These are phyloP conservation scores for Fusarium oxysporum DNA, from an alignment of 2,329 filamentous ascomycete species.

Conservation along the genomic window DNA sequence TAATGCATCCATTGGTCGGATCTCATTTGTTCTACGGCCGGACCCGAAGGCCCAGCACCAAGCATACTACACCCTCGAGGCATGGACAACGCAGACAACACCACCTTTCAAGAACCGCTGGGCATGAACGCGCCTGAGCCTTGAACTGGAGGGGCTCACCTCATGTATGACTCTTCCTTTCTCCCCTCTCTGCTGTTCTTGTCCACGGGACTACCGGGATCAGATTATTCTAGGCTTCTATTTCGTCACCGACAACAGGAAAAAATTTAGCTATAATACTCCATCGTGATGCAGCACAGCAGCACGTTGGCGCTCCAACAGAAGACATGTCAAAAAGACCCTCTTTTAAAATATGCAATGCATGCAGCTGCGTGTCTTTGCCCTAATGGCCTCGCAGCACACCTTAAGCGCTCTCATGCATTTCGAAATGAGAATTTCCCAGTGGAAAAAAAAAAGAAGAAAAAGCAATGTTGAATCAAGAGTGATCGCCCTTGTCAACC, in stretches of 20 bases:
- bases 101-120: constrained; percentile 35
- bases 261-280: constrained; percentile 19
- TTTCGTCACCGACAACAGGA: constrained; percentile 42
- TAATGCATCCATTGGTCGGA: constrained; percentile 30
- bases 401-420: constrained; percentile 22
- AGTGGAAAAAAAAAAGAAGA: constrained; percentile 42
- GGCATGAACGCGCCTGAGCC: constrained; percentile 44
- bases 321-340: constrained; percentile 24
- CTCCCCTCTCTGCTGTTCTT: not conserved
- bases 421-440: constrained; percentile 25
- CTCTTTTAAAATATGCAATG: constrained; percentile 41
- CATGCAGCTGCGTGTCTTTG: constrained; percentile 41
- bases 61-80: constrained; percentile 8
- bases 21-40: constrained; percentile 32
- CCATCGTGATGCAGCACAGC: constrained; percentile 37
- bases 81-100: constrained; percentile 42
- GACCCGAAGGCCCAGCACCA: constrained; percentile 14
- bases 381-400: constrained; percentile 38
- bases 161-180: constrained; percentile 39
- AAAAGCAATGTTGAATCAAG: constrained; percentile 15
- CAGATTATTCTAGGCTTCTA: constrained; percentile 19
- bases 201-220: constrained; percentile 16
- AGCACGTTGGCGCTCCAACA: constrained; percentile 36
- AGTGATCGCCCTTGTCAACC: constrained; percentile 23
- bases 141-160: constrained; percentile 42